Conservation (phyloP, 148 eudicot species). For the Arctostaphylos glauca region DNA sequence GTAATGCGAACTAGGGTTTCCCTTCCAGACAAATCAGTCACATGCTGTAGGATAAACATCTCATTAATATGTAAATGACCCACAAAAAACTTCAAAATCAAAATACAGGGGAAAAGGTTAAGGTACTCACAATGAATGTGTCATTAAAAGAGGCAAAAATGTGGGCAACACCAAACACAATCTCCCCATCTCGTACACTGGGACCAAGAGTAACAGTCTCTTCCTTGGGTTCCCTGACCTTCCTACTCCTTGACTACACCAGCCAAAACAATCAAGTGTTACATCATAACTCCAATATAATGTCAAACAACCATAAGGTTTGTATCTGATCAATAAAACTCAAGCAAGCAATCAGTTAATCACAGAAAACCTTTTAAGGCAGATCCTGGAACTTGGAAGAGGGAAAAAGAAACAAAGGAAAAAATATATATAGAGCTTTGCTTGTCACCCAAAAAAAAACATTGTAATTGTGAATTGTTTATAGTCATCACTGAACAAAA, state of each 20-base stretch:
- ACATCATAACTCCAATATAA: background rate
- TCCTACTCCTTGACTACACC: conserved; percentile 37
- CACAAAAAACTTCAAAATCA: no score
- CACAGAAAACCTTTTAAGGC: no score
- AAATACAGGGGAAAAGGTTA: no score
- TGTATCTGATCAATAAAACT: background rate
- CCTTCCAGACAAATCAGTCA: conserved; percentile 80
- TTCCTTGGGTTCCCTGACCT: conserved; percentile 75
- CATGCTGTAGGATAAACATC: conserved; percentile 25
- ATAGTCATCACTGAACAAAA: background rate
- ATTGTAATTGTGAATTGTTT: background rate
- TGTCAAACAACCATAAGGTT: background rate
- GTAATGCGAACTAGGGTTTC: conserved; percentile 85
- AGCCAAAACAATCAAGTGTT: background rate
- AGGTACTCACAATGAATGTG: conserved; percentile 64
- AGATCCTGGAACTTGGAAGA: conserved; percentile 6
- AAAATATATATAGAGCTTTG: background rate
- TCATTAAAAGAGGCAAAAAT: conserved; percentile 87
- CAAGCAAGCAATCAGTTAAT: background rate
- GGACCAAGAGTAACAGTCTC: conserved; percentile 25
- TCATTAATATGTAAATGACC: conserved; percentile 21
- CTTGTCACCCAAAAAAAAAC: background rate
- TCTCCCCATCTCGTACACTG: no score
- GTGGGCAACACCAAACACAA: background rate
- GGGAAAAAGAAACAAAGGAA: conserved; percentile 22